These are phyloP conservation scores for Schwanniomyces sp. DNA, from an alignment of 805 yeast genomes.

Conservation along the genomic window DNA sequence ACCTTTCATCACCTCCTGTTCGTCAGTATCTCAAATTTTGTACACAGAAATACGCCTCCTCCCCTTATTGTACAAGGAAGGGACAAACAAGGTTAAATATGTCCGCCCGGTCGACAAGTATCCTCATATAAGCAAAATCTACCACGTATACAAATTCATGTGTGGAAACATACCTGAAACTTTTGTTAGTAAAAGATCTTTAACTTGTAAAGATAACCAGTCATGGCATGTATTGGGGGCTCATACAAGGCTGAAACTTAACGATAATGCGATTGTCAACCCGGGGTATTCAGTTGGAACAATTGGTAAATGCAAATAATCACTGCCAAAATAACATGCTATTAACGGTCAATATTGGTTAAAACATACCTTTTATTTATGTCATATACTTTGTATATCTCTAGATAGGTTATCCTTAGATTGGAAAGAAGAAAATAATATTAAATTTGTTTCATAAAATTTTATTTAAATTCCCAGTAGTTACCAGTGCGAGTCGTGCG, in stretches of 20 bases:
- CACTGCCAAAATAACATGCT: slow-evolving; percentile 28
- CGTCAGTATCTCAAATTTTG: slow-evolving; percentile 43
- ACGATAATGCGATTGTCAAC: slow-evolving; percentile 52
- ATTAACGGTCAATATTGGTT: neutral
- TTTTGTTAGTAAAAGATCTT: slow-evolving; percentile 15
- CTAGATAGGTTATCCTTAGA: neutral
- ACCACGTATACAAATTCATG: neutral
- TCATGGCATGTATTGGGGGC: slow-evolving; percentile 17
- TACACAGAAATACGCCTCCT: slow-evolving; percentile 50
- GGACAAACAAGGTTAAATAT: slow-evolving; percentile 35
- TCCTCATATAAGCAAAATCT: slow-evolving; percentile 31
- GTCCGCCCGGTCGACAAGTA: slow-evolving; percentile 55
- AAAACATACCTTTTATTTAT: slow-evolving; percentile 25
- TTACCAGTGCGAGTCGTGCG: neutral
- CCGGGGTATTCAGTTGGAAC: slow-evolving; percentile 51
- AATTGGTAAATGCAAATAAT: slow-evolving; percentile 51
- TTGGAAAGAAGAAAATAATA: neutral
- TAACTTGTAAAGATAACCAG: neutral
- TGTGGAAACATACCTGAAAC: slow-evolving; percentile 7
- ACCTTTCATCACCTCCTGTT: slow-evolving; percentile 46
- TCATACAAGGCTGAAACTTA: slow-evolving; percentile 57
- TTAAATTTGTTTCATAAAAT: slow-evolving; percentile 4
- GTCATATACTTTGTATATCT: slow-evolving; percentile 9
- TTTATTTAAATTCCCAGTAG: neutral
- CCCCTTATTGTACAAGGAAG: slow-evolving; percentile 40